Evolutionary conservation across 306 rosid genomes (phyloP).

Genomic region (Coriaria nepalensis): DNA sequence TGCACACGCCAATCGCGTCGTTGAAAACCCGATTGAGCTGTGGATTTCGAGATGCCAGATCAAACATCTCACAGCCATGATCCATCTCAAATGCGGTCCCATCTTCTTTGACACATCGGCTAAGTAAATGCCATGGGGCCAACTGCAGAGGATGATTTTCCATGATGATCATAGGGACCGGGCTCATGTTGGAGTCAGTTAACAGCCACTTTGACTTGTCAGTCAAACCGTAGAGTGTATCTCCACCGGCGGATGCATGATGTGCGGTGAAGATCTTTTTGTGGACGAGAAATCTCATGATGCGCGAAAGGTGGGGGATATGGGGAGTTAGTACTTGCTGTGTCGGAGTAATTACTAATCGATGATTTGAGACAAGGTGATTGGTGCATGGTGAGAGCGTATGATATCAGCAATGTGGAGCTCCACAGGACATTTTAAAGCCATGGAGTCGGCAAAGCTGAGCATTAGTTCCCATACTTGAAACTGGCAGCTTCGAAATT

Average conservation of each 20-base stretch:
- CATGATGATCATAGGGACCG: conserved; percentile 16
- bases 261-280: conserved; percentile 11
- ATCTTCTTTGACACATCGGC: conserved; percentile 16
- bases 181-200: conserved; percentile 7
- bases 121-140: conserved; percentile 20
- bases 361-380: conserved; percentile 11
- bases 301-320: conserved; percentile 7
- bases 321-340: conserved; percentile 2
- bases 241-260: conserved; percentile 7
- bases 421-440: conserved; percentile 15
- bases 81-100: conserved; percentile 19
- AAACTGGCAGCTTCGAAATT: too few relatives aligned
- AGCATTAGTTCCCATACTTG: conserved; percentile 2
- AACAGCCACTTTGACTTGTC: conserved; percentile 22
- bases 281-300: conserved; percentile 14
- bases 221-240: conserved; percentile 13
- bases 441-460: conserved; percentile 10
- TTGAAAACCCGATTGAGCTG: conserved; percentile 22
- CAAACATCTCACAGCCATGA: conserved; percentile 23
- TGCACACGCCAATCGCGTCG: conserved; percentile 25
- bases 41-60: conserved; percentile 11
- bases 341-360: not conserved
- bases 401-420: conserved; percentile 15
- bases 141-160: conserved; percentile 9
- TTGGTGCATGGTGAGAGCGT: conserved; percentile 4